These are phyloP conservation scores for Colletotrichum tofieldiae DNA, from an alignment of 2,329 filamentous ascomycete genomes.

Conservation along the genomic window DNA sequence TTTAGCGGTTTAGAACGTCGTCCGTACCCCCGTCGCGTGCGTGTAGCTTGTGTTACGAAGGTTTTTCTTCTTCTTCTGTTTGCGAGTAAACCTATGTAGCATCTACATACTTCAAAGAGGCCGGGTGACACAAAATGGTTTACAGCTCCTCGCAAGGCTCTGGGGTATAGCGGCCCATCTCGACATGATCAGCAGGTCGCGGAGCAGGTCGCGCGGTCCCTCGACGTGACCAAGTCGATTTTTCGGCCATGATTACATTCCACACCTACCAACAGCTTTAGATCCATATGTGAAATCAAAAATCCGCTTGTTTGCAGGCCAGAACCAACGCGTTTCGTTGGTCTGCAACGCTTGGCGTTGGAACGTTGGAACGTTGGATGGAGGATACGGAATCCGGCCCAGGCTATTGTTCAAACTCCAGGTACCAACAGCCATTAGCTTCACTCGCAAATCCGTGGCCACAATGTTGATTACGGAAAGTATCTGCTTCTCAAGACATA, in stretches of 20 bases:
- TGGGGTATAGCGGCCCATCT: too few species aligned
- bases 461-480: background rate
- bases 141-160: background rate
- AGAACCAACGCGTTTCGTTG: background rate
- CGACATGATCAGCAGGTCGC: background rate
- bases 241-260: background rate
- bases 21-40: background rate
- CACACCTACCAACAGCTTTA: background rate
- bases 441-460: background rate
- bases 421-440: background rate
- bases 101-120: background rate
- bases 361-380: background rate
- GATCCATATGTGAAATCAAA: background rate
- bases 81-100: background rate
- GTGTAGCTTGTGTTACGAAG: background rate
- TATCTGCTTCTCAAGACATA: background rate
- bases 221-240: background rate
- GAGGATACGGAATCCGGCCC: background rate
- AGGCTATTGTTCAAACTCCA: background rate
- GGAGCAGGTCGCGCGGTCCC: background rate
- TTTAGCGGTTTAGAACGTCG: background rate
- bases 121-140: background rate
- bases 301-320: background rate
- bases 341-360: background rate
- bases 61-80: background rate